Evolutionary conservation across 306 rosid genomes (phyloP).

Genomic region (Cucumis hystrix): DNA sequence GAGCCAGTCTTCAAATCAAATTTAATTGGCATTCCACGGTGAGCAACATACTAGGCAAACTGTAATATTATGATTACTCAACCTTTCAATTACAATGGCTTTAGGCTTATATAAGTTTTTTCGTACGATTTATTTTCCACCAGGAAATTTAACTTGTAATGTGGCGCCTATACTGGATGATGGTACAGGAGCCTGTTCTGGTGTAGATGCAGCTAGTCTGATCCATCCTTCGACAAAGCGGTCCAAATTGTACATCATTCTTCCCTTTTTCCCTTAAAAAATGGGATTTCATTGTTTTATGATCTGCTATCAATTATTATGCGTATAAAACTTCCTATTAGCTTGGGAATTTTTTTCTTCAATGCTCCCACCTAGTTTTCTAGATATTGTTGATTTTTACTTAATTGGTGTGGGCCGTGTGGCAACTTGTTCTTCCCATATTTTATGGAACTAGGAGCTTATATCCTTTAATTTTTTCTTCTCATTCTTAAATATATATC

Average conservation of each 20-base stretch:
- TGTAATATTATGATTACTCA: background rate
- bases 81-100: conserved; percentile 1
- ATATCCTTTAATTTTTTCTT: background rate
- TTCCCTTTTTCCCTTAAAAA: background rate
- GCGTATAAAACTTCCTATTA: background rate
- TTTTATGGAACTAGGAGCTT: background rate
- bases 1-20: background rate
- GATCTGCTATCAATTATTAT: background rate
- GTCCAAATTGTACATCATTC: conserved; percentile 63
- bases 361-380: background rate
- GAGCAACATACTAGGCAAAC: background rate
- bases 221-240: conserved; percentile 70
- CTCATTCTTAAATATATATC: background rate
- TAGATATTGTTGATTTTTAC: background rate
- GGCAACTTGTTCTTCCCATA: background rate
- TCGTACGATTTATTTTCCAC: conserved; percentile 9
- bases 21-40: background rate
- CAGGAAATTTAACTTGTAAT: conserved; percentile 26
- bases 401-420: background rate
- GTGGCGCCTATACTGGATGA: conserved; percentile 39
- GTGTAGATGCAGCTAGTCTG: conserved; percentile 35
- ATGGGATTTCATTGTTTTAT: conserved; percentile 9
- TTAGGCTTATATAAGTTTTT: background rate
- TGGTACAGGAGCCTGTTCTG: conserved; percentile 36
- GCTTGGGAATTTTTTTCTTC: background rate